phyloP scores from a whole-genome alignment of 352 stramenopile species.

The Phytophthora nicotianae region DNA sequence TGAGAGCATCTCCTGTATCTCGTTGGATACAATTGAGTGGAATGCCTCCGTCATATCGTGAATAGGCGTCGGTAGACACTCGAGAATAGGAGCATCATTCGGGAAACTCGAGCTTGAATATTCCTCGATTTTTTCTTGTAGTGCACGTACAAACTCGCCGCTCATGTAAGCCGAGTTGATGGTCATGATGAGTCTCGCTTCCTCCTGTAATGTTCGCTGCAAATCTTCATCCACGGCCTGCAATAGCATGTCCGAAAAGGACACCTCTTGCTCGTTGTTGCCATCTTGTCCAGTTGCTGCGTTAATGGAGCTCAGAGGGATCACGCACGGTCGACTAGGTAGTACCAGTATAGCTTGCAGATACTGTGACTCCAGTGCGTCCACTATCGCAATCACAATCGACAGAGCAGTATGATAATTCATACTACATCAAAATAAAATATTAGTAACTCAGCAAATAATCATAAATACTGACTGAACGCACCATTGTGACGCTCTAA shows the following conservation, averaged over 20 bases:
- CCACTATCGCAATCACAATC: conserved; percentile 83
- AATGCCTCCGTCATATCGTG: conserved; percentile 74
- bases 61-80: conserved; percentile 78
- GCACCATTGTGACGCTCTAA: conserved; percentile 74
- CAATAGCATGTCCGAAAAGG: conserved; percentile 82
- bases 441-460: background rate
- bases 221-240: conserved; percentile 83
- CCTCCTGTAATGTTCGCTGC: conserved; percentile 57
- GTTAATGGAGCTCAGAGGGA: conserved; percentile 44
- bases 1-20: conserved; percentile 69
- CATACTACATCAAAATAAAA: conserved; percentile 44
- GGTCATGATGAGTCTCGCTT: conserved; percentile 87
- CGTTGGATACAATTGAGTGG: conserved; percentile 70
- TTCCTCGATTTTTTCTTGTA: conserved; percentile 67
- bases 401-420: conserved; percentile 85
- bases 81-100: conserved; percentile 57
- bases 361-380: conserved; percentile 82
- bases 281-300: conserved; percentile 1
- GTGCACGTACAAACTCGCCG: conserved; percentile 65
- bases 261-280: conserved; percentile 49
- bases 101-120: conserved; percentile 56
- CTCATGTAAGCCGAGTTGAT: conserved; percentile 88
- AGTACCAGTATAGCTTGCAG: conserved; percentile 75
- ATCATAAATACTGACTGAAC: conserved; percentile 1
- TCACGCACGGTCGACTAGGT: conserved; percentile 60